phyloP scores from a whole-genome alignment of 2,329 filamentous ascomycete genomes.

The Phaeosphaeriaceae sp. region DNA sequence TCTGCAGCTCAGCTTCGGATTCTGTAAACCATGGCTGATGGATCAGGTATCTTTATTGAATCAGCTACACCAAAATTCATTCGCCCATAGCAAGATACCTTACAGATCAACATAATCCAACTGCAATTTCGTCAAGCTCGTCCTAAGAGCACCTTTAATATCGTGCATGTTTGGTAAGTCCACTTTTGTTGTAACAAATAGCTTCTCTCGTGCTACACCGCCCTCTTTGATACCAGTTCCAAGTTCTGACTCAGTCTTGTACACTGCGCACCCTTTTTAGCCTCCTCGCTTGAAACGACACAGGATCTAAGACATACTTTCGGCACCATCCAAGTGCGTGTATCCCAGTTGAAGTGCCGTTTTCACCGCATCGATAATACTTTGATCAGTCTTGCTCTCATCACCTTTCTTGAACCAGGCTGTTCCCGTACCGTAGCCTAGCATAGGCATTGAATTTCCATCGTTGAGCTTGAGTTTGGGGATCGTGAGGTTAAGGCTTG shows the following conservation, averaged over 20 bases:
- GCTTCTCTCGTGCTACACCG: conserved; percentile 53
- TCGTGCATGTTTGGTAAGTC: conserved; percentile 58
- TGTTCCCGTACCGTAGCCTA: conserved; percentile 76
- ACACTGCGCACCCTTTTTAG: conserved; percentile 42
- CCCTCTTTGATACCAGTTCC: conserved; percentile 56
- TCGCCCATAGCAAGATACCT: conserved; percentile 9
- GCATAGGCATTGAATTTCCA: conserved; percentile 73
- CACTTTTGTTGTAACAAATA: conserved; percentile 64
- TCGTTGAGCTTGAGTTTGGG: conserved; percentile 74
- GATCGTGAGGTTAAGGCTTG: conserved; percentile 55
- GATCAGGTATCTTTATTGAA: conserved; percentile 61
- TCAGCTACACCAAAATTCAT: conserved; percentile 3
- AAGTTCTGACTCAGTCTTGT: conserved; percentile 59
- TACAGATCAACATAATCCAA: conserved; percentile 68
- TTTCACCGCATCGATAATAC: conserved; percentile 62
- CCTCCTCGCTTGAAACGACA: neutral
- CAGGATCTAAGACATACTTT: conserved; percentile 55
- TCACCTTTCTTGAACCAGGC: conserved; percentile 65
- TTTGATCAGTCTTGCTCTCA: conserved; percentile 61
- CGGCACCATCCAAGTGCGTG: conserved; percentile 75
- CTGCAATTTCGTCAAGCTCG: conserved; percentile 65
- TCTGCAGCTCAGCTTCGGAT: conserved; percentile 61
- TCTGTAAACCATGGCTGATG: conserved; percentile 66
- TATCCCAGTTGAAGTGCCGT: conserved; percentile 73
- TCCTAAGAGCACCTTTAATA: conserved; percentile 61